phyloP scores from a whole-genome alignment of 192 early-diverging fungal species.

The Gaertneriomyces semiglobifer region DNA sequence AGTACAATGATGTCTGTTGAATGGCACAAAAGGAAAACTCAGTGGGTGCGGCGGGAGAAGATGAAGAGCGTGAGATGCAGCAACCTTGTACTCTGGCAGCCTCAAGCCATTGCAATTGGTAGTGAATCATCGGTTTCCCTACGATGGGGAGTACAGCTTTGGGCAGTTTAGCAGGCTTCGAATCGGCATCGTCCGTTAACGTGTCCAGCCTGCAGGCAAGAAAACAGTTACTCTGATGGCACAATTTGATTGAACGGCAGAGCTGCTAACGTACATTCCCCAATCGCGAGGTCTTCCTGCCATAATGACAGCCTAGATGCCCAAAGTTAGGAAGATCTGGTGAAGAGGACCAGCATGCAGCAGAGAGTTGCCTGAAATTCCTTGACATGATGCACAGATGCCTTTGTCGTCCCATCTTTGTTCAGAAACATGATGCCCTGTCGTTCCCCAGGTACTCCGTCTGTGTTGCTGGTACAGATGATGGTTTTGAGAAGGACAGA shows the following conservation, averaged over 20 bases:
- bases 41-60: neutral
- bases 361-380: slow-evolving; percentile 15
- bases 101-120: slow-evolving; percentile 93
- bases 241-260: neutral
- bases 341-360: neutral
- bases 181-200: slow-evolving; percentile 17
- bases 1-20: slow-evolving; percentile 21
- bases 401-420: slow-evolving; percentile 17
- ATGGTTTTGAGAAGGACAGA: too few relatives aligned
- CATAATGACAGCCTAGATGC: slow-evolving; percentile 24
- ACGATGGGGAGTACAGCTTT: slow-evolving; percentile 93
- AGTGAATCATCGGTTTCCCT: slow-evolving; percentile 92
- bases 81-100: slow-evolving; percentile 45
- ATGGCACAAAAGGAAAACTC: neutral
- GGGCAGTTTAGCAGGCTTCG: slow-evolving; percentile 49
- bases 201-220: slow-evolving; percentile 9
- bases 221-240: neutral
- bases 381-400: slow-evolving; percentile 16
- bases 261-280: slow-evolving; percentile 17
- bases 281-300: slow-evolving; percentile 21
- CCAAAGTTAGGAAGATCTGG: neutral
- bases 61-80: neutral
- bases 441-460: too few relatives aligned
- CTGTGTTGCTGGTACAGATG: too few relatives aligned
- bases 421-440: slow-evolving; percentile 13